Percentiles rank a stretch among this genome's conserved stretches.
Evolutionary conservation across 345 rosid species (phyloP).

Genomic region (Bruguiera gymnorhiza): DNA sequence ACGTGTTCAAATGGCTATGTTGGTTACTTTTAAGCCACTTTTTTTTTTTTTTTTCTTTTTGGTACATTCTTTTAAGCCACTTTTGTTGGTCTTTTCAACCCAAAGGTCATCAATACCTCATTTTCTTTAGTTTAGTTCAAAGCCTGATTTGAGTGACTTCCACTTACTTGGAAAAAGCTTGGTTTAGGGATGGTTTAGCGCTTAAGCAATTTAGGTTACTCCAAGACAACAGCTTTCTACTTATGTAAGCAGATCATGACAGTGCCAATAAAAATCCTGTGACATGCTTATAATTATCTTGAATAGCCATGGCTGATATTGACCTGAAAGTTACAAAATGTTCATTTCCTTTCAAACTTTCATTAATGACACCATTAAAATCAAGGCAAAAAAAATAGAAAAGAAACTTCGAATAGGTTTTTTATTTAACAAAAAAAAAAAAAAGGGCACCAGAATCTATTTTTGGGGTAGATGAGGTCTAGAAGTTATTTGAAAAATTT

Average conservation of each 20-base stretch:
- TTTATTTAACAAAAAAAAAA: too few relatives aligned
- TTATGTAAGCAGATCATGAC: constrained; percentile 16
- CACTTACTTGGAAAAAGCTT: constrained; percentile 37
- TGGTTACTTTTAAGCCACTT: constrained; percentile 46
- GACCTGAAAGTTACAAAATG: too few relatives aligned
- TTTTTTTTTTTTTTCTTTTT: constrained; percentile 8
- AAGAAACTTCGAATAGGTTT: too few relatives aligned
- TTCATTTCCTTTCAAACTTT: too few relatives aligned
- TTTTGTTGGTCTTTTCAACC: constrained; percentile 42
- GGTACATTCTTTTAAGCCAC: constrained; percentile 43
- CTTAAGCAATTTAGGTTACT: constrained; percentile 55
- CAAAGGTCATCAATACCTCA: constrained; percentile 36
- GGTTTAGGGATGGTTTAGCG: constrained; percentile 62
- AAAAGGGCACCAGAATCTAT: too few relatives aligned
- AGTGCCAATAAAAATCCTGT: neutral
- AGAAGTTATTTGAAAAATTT: neutral
- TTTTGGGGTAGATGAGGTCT: too few relatives aligned
- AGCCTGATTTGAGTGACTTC: constrained; percentile 47
- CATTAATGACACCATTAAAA: too few relatives aligned
- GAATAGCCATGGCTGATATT: neutral
- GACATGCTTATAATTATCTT: constrained; percentile 6
- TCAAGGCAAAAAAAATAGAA: too few relatives aligned
- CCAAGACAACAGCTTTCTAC: constrained; percentile 34
- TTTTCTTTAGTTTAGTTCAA: constrained; percentile 36
- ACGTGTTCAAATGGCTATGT: neutral